phyloP scores from a whole-genome alignment of 2,329 filamentous ascomycete genomes.

The Geosmithia morbida region DNA sequence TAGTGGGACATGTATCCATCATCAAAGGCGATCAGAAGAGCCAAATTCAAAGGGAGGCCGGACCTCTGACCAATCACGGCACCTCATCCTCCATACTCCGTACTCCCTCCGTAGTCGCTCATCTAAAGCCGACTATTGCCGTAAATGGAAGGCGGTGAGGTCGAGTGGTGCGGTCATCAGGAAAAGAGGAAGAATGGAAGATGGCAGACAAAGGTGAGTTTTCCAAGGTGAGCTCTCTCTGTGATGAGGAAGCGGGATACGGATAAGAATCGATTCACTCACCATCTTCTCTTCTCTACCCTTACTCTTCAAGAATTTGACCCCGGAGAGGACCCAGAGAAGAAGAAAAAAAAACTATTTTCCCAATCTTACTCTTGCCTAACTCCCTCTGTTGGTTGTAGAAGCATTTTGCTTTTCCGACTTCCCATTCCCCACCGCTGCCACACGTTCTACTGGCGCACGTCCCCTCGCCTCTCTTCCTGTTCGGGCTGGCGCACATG shows the following conservation, averaged over 20 bases:
- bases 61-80: not conserved
- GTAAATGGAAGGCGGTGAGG: constrained; percentile 7
- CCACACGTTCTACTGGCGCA: not conserved
- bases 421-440: not conserved
- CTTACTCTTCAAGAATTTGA: no score
- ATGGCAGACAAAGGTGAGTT: not conserved
- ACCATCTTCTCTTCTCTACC: no score
- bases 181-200: not conserved
- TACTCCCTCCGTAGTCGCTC: not conserved
- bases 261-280: not conserved
- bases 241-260: not conserved
- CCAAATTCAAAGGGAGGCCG: not conserved
- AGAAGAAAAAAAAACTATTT: no score
- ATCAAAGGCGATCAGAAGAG: no score
- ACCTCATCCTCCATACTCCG: no score
- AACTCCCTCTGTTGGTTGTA: not conserved
- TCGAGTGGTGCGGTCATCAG: constrained; percentile 2
- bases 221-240: not conserved
- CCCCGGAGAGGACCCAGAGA: no score
- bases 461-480: not conserved
- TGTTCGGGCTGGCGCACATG: not conserved
- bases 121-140: not conserved
- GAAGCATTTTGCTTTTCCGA: not conserved
- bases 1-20: no score
- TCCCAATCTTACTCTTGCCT: not conserved